Conservation (phyloP, 805 yeast genomes). For the Blastobotrys peoriensis region DNA sequence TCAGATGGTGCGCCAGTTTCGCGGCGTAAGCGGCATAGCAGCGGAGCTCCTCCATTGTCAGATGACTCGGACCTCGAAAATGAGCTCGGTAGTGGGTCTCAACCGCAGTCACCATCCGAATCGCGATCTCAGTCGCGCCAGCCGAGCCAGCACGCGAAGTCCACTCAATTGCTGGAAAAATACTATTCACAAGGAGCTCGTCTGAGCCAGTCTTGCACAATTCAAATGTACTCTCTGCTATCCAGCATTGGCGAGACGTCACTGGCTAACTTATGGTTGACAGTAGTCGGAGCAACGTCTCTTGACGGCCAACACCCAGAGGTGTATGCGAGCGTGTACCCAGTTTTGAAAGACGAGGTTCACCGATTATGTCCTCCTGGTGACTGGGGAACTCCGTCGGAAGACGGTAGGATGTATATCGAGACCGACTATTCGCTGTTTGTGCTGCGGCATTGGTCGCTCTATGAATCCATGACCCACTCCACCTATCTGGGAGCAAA, state of each 20-base stretch:
- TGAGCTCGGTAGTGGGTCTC: slow-evolving; percentile 8
- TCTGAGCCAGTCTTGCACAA: slow-evolving; percentile 63
- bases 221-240: slow-evolving; percentile 73
- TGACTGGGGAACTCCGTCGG: slow-evolving; percentile 16
- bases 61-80: slow-evolving; percentile 13
- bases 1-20: not conserved
- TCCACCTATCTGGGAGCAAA: slow-evolving; percentile 90
- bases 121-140: not conserved
- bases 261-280: slow-evolving; percentile 67
- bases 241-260: slow-evolving; percentile 79
- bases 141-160: not conserved
- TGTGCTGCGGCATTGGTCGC: slow-evolving; percentile 84
- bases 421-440: slow-evolving; percentile 85
- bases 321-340: slow-evolving; percentile 65
- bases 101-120: not conserved
- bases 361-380: slow-evolving; percentile 47
- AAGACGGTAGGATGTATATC: slow-evolving; percentile 42
- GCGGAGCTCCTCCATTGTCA: not conserved
- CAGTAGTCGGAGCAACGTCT: slow-evolving; percentile 84
- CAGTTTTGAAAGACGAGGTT: slow-evolving; percentile 78
- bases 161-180: slow-evolving; percentile 52
- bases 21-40: not conserved
- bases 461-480: slow-evolving; percentile 84
- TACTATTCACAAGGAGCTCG: slow-evolving; percentile 85
- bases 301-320: slow-evolving; percentile 63